A percentile compares a stretch with the other conserved stretches of the same genome.
These are phyloP conservation scores for Paramecium pentaurelia DNA, from an alignment of 73 alveolate genomes.

Conservation along the genomic window DNA sequence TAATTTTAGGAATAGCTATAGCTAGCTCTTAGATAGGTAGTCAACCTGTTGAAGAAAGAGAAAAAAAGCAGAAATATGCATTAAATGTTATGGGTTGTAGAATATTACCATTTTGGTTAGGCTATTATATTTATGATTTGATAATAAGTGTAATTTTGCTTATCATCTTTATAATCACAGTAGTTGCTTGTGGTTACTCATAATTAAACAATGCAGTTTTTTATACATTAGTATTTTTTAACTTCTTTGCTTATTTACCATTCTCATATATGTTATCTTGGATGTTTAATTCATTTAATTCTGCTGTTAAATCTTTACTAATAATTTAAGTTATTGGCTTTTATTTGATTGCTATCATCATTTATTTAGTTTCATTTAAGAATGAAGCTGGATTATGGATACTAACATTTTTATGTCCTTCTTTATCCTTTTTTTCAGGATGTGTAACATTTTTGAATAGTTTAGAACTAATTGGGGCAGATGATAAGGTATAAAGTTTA, in stretches of 20 bases:
- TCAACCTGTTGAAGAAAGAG: conserved; percentile 19
- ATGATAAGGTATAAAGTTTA: background rate
- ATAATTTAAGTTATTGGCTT: background rate
- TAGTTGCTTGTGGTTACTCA: background rate
- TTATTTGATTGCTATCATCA: background rate
- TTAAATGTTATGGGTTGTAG: conserved; percentile 58
- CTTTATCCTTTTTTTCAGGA: background rate
- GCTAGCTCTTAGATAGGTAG: conserved; percentile 10
- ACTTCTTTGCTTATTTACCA: conserved; percentile 27
- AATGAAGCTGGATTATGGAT: background rate
- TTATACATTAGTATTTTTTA: background rate
- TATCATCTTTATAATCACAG: background rate
- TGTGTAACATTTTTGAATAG: background rate
- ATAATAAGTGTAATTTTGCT: background rate
- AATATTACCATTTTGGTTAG: conserved; percentile 55
- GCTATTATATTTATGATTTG: conserved; percentile 15
- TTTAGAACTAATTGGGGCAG: background rate
- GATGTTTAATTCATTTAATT: background rate
- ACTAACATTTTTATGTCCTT: background rate
- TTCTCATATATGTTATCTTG: conserved; percentile 27
- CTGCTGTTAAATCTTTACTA: background rate
- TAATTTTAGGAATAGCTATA: background rate
- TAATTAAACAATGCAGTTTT: background rate
- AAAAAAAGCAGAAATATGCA: conserved; percentile 46
- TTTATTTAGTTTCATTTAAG: background rate